Base-by-base conservation (phyloP, 1,284 basidiomycete species). In the Ganoderma sinense region DNA sequence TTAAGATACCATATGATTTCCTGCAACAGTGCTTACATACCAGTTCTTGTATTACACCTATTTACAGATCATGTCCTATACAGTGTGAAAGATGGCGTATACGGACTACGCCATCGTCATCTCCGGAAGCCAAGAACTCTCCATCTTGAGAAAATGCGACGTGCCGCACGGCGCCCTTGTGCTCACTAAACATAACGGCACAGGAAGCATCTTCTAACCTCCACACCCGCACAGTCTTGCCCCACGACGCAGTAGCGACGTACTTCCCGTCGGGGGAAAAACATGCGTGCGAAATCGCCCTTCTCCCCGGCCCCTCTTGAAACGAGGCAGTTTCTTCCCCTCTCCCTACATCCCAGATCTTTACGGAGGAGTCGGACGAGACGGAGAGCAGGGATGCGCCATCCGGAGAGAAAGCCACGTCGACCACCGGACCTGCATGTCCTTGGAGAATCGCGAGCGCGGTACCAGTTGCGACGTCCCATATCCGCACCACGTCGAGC, bases 101-200 rank as follows among this genome's bases (percentile, higher is more conserved):
- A 20, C 31, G 53, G 20, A 59, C 33, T 11, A 39, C 23, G 4
- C 56, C 56, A 0, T 23, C 33, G 18, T 20, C 20, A 39, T n/a
- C 56, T 13, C 33, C 56, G 8, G 56, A 59, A 11, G 33, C 31
- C 33, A 59, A 23, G 6, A 59, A 36, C 61, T 26, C 45, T 20
- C 61, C 61, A 43, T 62, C 40, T 11, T 26, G 61, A 29, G 61
- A 43, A 40, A 62, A 62, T 13, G 40, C 61, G 33, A 62, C 61
- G 20, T 41, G 45, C 33, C 33, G 16, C 13, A 62, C 61, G 18
- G 20, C 10, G 4, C 29, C 61, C 13, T 26, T 13, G 11, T 62
- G 61, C 29, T 48, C 39, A 0, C 14, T 20, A 31, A 41, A 29
- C 40, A 43, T 40, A 40, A 18, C 26, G 7, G 14, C n/a, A 26